phyloP scores from a whole-genome alignment of 768 basidiomycete species.

The Gloeopeniophorella convolvens region DNA sequence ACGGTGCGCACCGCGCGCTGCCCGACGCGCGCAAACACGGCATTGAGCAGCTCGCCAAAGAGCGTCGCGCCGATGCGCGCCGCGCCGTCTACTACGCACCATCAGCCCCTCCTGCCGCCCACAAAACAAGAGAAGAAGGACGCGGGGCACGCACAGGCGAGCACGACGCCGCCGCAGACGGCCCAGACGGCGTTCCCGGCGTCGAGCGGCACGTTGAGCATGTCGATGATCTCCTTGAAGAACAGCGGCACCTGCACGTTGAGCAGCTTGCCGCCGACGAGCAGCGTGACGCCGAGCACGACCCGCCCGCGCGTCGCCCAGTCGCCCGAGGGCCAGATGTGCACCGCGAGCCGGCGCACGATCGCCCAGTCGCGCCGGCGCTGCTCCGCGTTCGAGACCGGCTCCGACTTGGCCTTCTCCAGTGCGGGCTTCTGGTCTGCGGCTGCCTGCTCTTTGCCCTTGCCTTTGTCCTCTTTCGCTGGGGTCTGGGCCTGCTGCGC shows the following conservation, averaged over 20 bases:
- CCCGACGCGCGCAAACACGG: constrained; percentile 92
- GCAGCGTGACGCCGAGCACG: constrained; percentile 68
- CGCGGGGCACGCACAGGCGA: constrained; percentile 95
- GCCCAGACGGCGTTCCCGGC: constrained; percentile 79
- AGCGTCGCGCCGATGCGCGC: constrained; percentile 87
- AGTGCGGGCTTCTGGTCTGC: neutral
- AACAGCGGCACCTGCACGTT: constrained; percentile 98
- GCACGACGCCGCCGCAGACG: constrained; percentile 80
- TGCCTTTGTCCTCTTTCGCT: too few relatives aligned
- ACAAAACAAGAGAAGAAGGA: constrained; percentile 19
- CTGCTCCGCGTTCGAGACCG: constrained; percentile 36
- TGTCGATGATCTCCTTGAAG: constrained; percentile 89
- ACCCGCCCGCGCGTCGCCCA: constrained; percentile 80
- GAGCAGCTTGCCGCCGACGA: constrained; percentile 85
- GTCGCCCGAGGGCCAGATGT: constrained; percentile 90
- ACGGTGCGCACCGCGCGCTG: constrained; percentile 93
- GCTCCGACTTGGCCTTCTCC: neutral
- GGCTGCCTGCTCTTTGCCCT: neutral
- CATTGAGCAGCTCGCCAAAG: constrained; percentile 89
- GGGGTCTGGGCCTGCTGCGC: constrained; percentile 1
- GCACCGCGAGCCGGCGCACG: constrained; percentile 70
- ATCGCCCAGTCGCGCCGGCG: constrained; percentile 82
- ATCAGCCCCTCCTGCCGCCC: too few relatives aligned
- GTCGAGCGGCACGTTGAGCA: constrained; percentile 78
- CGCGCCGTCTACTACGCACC: constrained; percentile 60